phyloP scores from a whole-genome alignment of 2,329 filamentous ascomycete genomes.

The Cadophora malorum region DNA sequence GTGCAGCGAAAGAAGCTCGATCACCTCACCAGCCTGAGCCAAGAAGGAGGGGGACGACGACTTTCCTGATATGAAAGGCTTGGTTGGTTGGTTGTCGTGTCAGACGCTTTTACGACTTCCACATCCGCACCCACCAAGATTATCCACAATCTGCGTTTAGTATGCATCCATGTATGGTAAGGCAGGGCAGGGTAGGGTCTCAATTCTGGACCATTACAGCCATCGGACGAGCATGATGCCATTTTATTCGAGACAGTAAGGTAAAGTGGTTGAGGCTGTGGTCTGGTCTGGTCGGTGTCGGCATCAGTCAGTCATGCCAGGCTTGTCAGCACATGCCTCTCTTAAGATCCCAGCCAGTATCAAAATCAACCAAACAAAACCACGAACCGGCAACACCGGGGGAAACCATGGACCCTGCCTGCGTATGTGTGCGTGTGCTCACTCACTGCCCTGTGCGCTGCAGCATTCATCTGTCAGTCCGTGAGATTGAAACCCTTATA shows the following conservation, averaged over 20 bases:
- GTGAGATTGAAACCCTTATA: conserved; percentile 7
- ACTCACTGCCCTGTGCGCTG: background rate
- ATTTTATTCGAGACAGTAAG: conserved; percentile 14
- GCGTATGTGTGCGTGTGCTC: background rate
- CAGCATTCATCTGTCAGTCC: background rate
- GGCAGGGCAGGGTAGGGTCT: background rate
- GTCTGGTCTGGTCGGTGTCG: conserved; percentile 5
- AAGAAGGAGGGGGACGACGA: background rate
- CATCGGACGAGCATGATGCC: conserved; percentile 17
- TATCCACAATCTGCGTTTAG: background rate
- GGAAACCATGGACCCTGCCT: conserved; percentile 2
- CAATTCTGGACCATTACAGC: background rate
- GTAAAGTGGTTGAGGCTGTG: background rate
- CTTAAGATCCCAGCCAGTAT: background rate
- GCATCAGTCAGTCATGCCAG: conserved; percentile 14
- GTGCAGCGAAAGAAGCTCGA: background rate
- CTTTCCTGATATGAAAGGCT: background rate
- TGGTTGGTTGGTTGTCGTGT: conserved; percentile 13
- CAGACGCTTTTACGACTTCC: background rate
- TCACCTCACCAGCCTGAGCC: conserved; percentile 4
- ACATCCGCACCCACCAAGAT: background rate
- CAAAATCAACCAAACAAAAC: conserved; percentile 9
- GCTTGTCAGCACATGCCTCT: conserved; percentile 11
- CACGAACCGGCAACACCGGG: conserved; percentile 17
- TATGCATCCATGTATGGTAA: background rate